These are phyloP conservation scores for Dothistroma pini DNA, from an alignment of 2,329 filamentous ascomycete species.

Conservation along the genomic window DNA sequence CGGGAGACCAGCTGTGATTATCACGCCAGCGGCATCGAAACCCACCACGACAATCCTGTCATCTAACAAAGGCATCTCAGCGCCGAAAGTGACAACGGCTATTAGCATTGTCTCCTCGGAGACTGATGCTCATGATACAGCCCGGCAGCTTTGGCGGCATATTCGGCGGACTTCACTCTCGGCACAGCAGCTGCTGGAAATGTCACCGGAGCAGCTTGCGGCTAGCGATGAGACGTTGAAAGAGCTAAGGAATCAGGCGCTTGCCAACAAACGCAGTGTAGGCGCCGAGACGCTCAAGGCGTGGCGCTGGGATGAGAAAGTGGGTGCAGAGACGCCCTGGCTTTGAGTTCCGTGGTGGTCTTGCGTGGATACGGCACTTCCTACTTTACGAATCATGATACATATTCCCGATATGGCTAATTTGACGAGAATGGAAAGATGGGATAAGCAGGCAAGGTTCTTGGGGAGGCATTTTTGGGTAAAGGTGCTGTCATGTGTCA, in stretches of 20 bases:
- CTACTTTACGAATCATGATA: not conserved
- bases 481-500: not conserved
- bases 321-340: conserved; percentile 26
- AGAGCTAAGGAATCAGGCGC: conserved; percentile 33
- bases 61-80: conserved; percentile 11
- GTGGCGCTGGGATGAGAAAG: conserved; percentile 32
- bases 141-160: conserved; percentile 38
- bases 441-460: not conserved
- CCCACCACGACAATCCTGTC: conserved; percentile 11
- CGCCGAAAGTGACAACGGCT: conserved; percentile 14
- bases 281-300: conserved; percentile 40
- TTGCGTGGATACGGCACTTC: not conserved
- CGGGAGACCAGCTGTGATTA: conserved; percentile 22
- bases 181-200: conserved; percentile 22
- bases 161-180: conserved; percentile 35
- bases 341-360: conserved; percentile 15
- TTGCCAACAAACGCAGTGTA: conserved; percentile 41
- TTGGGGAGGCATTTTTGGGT: not conserved
- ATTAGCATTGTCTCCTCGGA: conserved; percentile 2
- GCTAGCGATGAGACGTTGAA: conserved; percentile 25
- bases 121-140: conserved; percentile 26
- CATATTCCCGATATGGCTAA: not conserved
- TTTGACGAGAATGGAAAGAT: not conserved
- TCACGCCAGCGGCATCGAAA: conserved; percentile 23
- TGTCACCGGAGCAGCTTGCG: conserved; percentile 26